A percentile compares a stretch with the other conserved stretches of the same genome.
These are phyloP conservation scores for Ogataea methanolica DNA, from an alignment of 805 yeast species.

Conservation along the genomic window DNA sequence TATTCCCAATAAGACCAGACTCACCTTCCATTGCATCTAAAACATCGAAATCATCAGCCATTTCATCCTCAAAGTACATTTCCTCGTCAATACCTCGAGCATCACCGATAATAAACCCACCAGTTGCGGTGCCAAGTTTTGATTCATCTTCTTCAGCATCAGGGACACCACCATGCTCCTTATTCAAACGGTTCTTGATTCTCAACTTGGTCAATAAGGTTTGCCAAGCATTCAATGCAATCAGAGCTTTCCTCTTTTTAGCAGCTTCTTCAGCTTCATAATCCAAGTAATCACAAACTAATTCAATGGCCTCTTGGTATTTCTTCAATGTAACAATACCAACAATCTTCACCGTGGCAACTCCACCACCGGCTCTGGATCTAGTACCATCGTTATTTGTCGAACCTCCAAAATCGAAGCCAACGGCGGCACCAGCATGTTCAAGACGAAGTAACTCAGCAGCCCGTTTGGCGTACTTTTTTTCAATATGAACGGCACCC, in stretches of 20 bases:
- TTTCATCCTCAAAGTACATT: constrained; percentile 5
- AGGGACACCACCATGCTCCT: constrained; percentile 41
- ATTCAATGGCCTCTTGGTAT: constrained; percentile 53
- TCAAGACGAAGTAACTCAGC: constrained; percentile 68
- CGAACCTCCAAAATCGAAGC: constrained; percentile 62
- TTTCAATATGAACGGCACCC: constrained; percentile 61
- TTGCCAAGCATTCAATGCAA: constrained; percentile 52
- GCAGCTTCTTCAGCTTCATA: constrained; percentile 47
- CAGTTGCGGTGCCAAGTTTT: constrained; percentile 6
- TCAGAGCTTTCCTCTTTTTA: constrained; percentile 38
- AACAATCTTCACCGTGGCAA: constrained; percentile 58
- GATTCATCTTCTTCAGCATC: constrained; percentile 10
- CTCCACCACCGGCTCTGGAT: constrained; percentile 17
- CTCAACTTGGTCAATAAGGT: constrained; percentile 45
- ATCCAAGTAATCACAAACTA: constrained; percentile 43
- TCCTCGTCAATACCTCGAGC: constrained; percentile 5
- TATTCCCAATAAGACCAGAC: constrained; percentile 1
- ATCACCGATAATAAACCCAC: constrained; percentile 19
- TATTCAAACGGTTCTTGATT: constrained; percentile 42
- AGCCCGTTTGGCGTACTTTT: constrained; percentile 59
- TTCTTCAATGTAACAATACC: constrained; percentile 74
- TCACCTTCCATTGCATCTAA: constrained; percentile 3
- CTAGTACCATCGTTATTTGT: constrained; percentile 25
- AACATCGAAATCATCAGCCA: neutral
- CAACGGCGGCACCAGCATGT: constrained; percentile 82